Conservation (phyloP, 2,329 filamentous ascomycete species). For the Hypoxylon sp. region DNA sequence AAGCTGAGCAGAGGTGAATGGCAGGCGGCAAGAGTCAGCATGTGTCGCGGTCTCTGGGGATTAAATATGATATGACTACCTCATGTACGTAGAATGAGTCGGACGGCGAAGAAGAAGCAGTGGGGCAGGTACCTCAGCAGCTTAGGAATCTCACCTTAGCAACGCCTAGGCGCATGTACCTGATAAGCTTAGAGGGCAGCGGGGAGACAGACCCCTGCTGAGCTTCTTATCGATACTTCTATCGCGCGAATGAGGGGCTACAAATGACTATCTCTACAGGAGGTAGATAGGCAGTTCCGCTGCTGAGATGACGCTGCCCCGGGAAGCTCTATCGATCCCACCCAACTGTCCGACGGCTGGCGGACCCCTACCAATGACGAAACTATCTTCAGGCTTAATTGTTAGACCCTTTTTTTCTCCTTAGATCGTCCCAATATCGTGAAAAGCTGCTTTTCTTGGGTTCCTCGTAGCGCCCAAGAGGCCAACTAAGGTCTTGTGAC, state of each 20-base stretch:
- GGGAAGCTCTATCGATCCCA: background rate
- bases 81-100: conserved; percentile 24
- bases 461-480: conserved; percentile 2
- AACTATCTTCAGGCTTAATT: conserved; percentile 9
- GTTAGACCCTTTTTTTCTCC: background rate
- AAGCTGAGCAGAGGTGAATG: background rate
- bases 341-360: conserved; percentile 13
- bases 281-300: background rate
- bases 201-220: background rate
- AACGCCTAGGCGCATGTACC: background rate
- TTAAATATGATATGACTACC: conserved; percentile 15
- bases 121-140: conserved; percentile 13
- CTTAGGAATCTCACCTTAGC: background rate
- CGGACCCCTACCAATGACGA: conserved; percentile 25
- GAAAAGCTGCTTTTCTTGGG: background rate
- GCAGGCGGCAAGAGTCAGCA: background rate
- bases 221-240: background rate
- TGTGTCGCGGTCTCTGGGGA: background rate
- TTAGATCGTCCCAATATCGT: conserved; percentile 13
- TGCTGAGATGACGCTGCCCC: background rate
- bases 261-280: too few species aligned
- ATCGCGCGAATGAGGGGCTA: background rate
- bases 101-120: conserved; percentile 25
- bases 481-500: background rate
- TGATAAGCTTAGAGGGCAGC: too few species aligned